Evolutionary conservation across 306 rosid genomes (phyloP).

Genomic region (Cicer yamashitae): DNA sequence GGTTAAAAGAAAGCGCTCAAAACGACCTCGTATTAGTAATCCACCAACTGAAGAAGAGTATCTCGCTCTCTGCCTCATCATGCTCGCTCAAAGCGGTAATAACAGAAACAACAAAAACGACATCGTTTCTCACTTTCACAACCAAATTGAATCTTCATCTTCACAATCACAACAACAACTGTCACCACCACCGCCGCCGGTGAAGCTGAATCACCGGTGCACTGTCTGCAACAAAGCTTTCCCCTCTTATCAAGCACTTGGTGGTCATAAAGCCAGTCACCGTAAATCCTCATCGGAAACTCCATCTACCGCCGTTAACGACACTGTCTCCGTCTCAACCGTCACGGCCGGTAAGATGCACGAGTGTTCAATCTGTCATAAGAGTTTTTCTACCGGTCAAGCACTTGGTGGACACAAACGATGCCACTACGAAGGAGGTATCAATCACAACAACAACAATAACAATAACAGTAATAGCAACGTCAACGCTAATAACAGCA

Average conservation of each 20-base stretch:
- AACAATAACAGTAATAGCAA: slow-evolving; percentile 20
- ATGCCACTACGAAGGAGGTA: slow-evolving; percentile 88
- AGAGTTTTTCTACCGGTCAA: slow-evolving; percentile 84
- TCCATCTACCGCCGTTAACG: slow-evolving; percentile 38
- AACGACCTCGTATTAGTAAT: slow-evolving; percentile 56
- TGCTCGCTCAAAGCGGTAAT: slow-evolving; percentile 76
- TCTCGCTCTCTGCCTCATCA: slow-evolving; percentile 95
- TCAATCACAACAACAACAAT: slow-evolving; percentile 16
- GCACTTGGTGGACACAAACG: slow-evolving; percentile 98
- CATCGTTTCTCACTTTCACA: neutral
- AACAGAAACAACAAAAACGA: neutral
- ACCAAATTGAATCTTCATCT: neutral
- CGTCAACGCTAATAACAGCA: slow-evolving; percentile 44
- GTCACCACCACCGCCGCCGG: slow-evolving; percentile 46
- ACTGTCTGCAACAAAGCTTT: slow-evolving; percentile 76
- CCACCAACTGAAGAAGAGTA: slow-evolving; percentile 77
- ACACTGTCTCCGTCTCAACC: neutral
- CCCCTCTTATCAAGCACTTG: slow-evolving; percentile 86
- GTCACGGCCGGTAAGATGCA: slow-evolving; percentile 54
- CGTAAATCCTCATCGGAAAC: slow-evolving; percentile 58
- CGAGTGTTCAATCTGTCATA: slow-evolving; percentile 86
- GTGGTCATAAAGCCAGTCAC: slow-evolving; percentile 97
- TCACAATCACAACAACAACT: neutral
- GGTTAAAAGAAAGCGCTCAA: slow-evolving; percentile 76
- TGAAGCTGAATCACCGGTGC: slow-evolving; percentile 61